Evolutionary conservation across 139 green algal species (phyloP).

Genomic region (Picochlorum sp.): DNA sequence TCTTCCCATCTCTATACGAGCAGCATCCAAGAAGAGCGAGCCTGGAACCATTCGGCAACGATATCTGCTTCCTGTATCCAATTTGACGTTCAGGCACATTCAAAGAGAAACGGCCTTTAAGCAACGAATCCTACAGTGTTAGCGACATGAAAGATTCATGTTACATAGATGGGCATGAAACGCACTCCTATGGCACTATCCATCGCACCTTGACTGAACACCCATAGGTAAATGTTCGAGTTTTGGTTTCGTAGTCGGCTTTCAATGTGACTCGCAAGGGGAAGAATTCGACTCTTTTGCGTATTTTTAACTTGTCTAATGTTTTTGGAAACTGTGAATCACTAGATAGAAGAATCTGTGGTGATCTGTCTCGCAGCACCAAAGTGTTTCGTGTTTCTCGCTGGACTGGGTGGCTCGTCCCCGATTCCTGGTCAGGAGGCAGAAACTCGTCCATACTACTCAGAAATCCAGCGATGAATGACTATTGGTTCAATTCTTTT

Average conservation of each 20-base stretch:
- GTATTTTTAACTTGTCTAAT: constrained; percentile 26
- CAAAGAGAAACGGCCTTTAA: constrained; percentile 17
- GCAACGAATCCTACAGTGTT: constrained; percentile 10
- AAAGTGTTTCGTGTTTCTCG: neutral
- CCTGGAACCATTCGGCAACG: constrained; percentile 4
- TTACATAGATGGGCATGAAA: no score
- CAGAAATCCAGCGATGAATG: no score
- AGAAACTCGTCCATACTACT: neutral
- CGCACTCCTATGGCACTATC: neutral
- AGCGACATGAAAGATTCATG: no score
- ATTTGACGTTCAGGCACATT: constrained; percentile 24
- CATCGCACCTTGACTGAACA: constrained; percentile 17
- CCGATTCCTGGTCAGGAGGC: neutral
- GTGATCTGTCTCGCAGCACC: constrained; percentile 3
- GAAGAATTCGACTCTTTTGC: constrained; percentile 21
- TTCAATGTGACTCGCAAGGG: constrained; percentile 27
- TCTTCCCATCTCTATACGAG: neutral
- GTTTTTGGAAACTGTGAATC: constrained; percentile 4
- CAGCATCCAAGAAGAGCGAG: constrained; percentile 9
- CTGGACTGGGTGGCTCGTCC: neutral
- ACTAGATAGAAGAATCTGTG: constrained; percentile 21
- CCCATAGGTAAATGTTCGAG: constrained; percentile 30
- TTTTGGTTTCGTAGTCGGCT: constrained; percentile 30
- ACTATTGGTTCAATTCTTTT: no score
- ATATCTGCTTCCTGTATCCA: constrained; percentile 20